Conservation (phyloP, 1,139 yeast species). For the Eremothecium gossypii region DNA sequence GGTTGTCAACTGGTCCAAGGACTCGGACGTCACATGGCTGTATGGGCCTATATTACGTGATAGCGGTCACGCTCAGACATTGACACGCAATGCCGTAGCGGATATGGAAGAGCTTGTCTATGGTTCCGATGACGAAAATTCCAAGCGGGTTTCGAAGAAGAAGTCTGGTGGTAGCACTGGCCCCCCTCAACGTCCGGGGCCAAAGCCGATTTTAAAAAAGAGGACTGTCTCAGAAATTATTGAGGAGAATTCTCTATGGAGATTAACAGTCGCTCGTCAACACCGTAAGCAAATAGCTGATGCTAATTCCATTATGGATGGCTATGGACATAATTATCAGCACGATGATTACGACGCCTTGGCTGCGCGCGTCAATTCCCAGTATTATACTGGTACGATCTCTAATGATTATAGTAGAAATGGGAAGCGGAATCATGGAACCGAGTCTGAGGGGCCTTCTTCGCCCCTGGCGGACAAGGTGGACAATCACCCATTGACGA, state of each 20-base stretch:
- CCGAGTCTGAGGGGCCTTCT: conserved; percentile 1
- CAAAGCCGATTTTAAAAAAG: conserved; percentile 73
- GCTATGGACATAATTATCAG: conserved; percentile 16
- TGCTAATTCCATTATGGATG: conserved; percentile 20
- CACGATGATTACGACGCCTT: conserved; percentile 46
- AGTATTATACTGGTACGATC: conserved; percentile 30
- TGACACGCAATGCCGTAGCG: conserved; percentile 29
- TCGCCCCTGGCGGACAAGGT: not conserved
- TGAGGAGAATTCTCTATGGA: conserved; percentile 31
- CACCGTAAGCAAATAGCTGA: conserved; percentile 24
- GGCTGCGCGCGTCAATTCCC: conserved; percentile 52
- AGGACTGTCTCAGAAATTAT: conserved; percentile 66
- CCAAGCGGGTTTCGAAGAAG: conserved; percentile 21
- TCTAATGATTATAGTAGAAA: not conserved
- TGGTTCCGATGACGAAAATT: conserved; percentile 38
- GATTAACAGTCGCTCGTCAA: conserved; percentile 29
- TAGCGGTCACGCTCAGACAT: conserved; percentile 24
- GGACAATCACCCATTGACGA: not conserved
- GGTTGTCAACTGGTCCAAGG: conserved; percentile 70
- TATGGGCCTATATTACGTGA: conserved; percentile 49
- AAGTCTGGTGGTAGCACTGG: conserved; percentile 6
- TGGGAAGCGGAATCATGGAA: conserved; percentile 1
- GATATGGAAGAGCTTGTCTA: conserved; percentile 20
- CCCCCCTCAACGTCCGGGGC: conserved; percentile 15
- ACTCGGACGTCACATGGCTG: conserved; percentile 73